These are phyloP conservation scores for Monilinia fructicola DNA, from an alignment of 2,329 filamentous ascomycete genomes.

Conservation along the genomic window DNA sequence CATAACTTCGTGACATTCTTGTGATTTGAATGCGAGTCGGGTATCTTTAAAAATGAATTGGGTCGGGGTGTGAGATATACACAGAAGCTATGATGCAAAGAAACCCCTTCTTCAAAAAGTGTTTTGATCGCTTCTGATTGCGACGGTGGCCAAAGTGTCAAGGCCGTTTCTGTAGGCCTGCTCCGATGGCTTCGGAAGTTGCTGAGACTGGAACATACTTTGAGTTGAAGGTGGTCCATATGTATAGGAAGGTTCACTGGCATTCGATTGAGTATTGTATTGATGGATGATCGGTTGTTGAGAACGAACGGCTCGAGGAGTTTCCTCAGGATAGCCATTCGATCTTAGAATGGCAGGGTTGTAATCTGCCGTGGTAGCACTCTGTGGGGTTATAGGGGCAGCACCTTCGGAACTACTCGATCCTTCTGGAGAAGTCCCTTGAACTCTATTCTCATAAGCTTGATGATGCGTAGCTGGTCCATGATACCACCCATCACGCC, in stretches of 20 bases:
- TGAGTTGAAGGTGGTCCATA: constrained; percentile 37
- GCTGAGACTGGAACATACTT: constrained; percentile 42
- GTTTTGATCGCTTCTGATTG: constrained; percentile 50
- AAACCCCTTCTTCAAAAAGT: constrained; percentile 41
- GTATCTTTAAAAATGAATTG: constrained; percentile 10
- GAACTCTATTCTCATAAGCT: constrained; percentile 33
- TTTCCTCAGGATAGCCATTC: constrained; percentile 48
- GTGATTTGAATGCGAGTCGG: neutral
- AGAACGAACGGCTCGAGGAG: constrained; percentile 23
- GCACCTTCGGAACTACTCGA: constrained; percentile 56
- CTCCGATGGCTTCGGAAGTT: constrained; percentile 37
- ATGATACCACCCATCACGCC: constrained; percentile 73
- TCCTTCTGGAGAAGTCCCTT: constrained; percentile 55
- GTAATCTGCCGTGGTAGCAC: constrained; percentile 48
- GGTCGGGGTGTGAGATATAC: constrained; percentile 13
- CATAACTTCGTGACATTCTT: constrained; percentile 14
- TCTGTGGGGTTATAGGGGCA: constrained; percentile 49
- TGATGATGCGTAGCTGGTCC: constrained; percentile 45
- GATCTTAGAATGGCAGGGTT: constrained; percentile 53
- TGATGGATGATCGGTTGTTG: constrained; percentile 31
- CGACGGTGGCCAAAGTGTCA: constrained; percentile 64
- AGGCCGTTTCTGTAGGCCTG: constrained; percentile 54
- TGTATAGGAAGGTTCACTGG: constrained; percentile 31
- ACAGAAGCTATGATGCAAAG: constrained; percentile 5
- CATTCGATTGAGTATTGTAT: constrained; percentile 28